phyloP scores from a whole-genome alignment of 2,329 filamentous ascomycete species.

The Aspergillus aculeatinus region DNA sequence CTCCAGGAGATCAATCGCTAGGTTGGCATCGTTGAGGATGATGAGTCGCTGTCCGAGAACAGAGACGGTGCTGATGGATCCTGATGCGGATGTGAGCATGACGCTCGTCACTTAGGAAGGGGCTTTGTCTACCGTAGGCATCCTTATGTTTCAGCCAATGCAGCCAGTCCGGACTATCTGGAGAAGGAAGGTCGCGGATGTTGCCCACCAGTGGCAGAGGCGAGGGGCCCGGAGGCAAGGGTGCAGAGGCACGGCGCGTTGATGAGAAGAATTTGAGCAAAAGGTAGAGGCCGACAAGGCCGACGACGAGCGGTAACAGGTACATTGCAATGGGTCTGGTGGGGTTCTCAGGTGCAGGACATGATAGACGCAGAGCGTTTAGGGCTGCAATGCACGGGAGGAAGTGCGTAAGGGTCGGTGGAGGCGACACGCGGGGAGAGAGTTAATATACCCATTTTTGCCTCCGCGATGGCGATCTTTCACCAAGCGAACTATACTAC shows the following conservation, averaged over 20 bases:
- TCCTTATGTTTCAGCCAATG: conserved; percentile 46
- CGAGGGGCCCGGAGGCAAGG: conserved; percentile 52
- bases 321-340: background rate
- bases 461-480: background rate
- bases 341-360: background rate
- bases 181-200: conserved; percentile 46
- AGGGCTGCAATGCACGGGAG: background rate
- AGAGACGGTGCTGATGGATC: conserved; percentile 36
- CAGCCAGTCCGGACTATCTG: conserved; percentile 36
- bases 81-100: conserved; percentile 6
- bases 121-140: no score
- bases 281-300: background rate
- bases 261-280: background rate
- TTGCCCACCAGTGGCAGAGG: conserved; percentile 51
- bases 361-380: background rate
- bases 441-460: background rate
- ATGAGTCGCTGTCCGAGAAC: conserved; percentile 33
- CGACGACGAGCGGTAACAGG: background rate
- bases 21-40: conserved; percentile 32
- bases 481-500: background rate
- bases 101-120: no score
- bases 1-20: conserved; percentile 34
- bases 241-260: background rate
- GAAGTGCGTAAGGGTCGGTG: no score
- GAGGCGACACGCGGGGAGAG: no score